phyloP scores from a whole-genome alignment of 2,329 filamentous ascomycete species.

The Hypocreales sp. region DNA sequence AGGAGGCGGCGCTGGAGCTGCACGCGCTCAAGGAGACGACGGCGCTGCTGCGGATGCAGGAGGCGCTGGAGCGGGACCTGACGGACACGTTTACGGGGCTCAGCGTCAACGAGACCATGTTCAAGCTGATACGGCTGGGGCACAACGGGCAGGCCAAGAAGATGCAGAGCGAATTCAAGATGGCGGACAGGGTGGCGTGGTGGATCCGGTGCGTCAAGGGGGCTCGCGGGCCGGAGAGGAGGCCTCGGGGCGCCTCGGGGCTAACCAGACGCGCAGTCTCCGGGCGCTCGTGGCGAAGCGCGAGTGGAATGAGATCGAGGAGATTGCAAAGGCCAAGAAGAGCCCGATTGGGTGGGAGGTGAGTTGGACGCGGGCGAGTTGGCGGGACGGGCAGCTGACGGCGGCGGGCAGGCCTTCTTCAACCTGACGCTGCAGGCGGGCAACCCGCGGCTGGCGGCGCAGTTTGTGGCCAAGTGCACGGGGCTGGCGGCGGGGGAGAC shows the following conservation, averaged over 20 bases:
- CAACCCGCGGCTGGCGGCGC: conserved; percentile 69
- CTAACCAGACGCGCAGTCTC: no score
- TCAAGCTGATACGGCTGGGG: conserved; percentile 68
- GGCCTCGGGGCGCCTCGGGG: no score
- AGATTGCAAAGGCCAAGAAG: conserved; percentile 62
- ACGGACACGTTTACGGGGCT: conserved; percentile 65
- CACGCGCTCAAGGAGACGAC: conserved; percentile 65
- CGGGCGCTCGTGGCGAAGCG: conserved; percentile 79
- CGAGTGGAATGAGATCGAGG: conserved; percentile 87
- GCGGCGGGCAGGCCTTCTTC: conserved; percentile 59
- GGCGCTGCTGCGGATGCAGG: conserved; percentile 70
- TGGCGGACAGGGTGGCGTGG: conserved; percentile 79
- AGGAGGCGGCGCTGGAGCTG: conserved; percentile 61
- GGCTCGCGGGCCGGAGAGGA: no score
- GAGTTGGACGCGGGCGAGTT: conserved; percentile 18
- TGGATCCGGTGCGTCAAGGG: conserved; percentile 51
- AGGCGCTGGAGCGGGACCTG: conserved; percentile 72
- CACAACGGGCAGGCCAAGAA: conserved; percentile 78
- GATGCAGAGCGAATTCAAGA: conserved; percentile 81
- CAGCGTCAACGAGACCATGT: conserved; percentile 82
- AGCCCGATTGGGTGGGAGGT: conserved; percentile 96
- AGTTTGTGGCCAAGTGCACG: conserved; percentile 81
- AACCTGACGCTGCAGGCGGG: conserved; percentile 79
- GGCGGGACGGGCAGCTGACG: not conserved
- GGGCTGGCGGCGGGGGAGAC: conserved; percentile 50